Conservation (phyloP, 768 basidiomycete genomes). For the Boletus reticulatus region DNA sequence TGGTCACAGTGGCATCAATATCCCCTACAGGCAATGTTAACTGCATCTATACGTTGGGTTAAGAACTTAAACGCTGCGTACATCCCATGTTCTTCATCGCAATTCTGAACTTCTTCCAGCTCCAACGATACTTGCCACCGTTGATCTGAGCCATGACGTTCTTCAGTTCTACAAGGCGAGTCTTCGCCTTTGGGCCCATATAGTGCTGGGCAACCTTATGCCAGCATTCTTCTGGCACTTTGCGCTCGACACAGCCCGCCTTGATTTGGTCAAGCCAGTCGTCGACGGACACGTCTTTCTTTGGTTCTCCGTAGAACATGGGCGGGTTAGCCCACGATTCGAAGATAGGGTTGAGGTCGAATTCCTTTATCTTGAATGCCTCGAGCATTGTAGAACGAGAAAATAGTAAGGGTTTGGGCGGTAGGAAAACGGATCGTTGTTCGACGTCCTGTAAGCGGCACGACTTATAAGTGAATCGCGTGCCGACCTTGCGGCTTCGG, state of each 20-base stretch:
- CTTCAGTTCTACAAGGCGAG: slow-evolving; percentile 65
- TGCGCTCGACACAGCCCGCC: slow-evolving; percentile 65
- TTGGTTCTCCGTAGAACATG: slow-evolving; percentile 62
- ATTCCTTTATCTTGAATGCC: slow-evolving; percentile 78
- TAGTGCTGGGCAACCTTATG: slow-evolving; percentile 78
- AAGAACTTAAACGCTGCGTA: slow-evolving; percentile 37
- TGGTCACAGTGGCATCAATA: slow-evolving; percentile 58
- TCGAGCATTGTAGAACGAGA: slow-evolving; percentile 47
- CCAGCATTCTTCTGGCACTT: slow-evolving; percentile 80
- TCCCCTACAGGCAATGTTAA: slow-evolving; percentile 48
- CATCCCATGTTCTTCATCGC: slow-evolving; percentile 83
- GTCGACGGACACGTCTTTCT: slow-evolving; percentile 67
- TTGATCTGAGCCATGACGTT: slow-evolving; percentile 71
- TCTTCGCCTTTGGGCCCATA: slow-evolving; percentile 68
- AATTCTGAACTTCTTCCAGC: slow-evolving; percentile 78
- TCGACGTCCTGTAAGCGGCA: slow-evolving; percentile 8
- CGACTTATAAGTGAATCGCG: slow-evolving; percentile 28
- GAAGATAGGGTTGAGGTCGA: slow-evolving; percentile 67
- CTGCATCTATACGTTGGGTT: not conserved
- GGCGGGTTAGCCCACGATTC: slow-evolving; percentile 67
- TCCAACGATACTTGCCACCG: slow-evolving; percentile 77
- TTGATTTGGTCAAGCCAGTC: slow-evolving; percentile 74
- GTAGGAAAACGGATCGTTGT: slow-evolving; percentile 16
- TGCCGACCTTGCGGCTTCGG: slow-evolving; percentile 27
- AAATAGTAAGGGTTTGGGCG: slow-evolving; percentile 1